Percentiles rank a stretch among this genome's conserved stretches.
Evolutionary conservation across 2,329 filamentous ascomycete species (phyloP).

Genomic region (Atkinsonella hypoxylon): DNA sequence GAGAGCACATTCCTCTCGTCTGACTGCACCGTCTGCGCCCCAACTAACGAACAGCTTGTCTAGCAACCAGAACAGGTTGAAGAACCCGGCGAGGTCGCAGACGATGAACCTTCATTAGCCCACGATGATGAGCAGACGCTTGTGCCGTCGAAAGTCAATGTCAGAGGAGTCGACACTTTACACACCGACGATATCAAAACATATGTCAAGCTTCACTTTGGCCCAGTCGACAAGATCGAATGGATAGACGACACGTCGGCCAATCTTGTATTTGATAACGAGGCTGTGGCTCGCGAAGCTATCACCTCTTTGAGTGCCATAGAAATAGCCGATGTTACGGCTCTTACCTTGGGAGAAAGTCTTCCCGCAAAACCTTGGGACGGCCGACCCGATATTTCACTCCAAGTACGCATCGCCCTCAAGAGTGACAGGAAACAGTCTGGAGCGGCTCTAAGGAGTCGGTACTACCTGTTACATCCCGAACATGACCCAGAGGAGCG

Average conservation of each 20-base stretch:
- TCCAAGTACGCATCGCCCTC: slow-evolving; percentile 65
- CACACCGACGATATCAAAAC: slow-evolving; percentile 68
- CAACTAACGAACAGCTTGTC: slow-evolving; percentile 11
- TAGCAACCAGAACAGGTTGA: slow-evolving; percentile 25
- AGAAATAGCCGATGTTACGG: slow-evolving; percentile 39
- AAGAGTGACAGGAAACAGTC: slow-evolving; percentile 66
- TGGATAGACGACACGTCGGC: slow-evolving; percentile 94
- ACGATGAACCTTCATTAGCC: slow-evolving; percentile 16
- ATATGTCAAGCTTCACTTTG: slow-evolving; percentile 60
- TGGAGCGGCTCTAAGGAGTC: slow-evolving; percentile 68
- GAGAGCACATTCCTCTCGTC: background rate
- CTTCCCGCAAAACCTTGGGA: slow-evolving; percentile 59
- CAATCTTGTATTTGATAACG: slow-evolving; percentile 65
- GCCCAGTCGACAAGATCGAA: slow-evolving; percentile 54
- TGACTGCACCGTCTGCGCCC: background rate
- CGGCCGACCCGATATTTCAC: slow-evolving; percentile 52
- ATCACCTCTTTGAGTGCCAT: slow-evolving; percentile 40
- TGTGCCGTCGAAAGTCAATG: slow-evolving; percentile 55
- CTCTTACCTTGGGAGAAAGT: slow-evolving; percentile 48
- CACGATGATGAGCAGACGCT: slow-evolving; percentile 16
- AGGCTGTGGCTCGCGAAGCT: slow-evolving; percentile 39
- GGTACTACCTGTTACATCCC: slow-evolving; percentile 87
- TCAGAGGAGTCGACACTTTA: slow-evolving; percentile 72
- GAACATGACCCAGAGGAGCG: slow-evolving; percentile 75
- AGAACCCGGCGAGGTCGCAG: slow-evolving; percentile 26